Conservation (phyloP, 2,329 filamentous ascomycete species). For the Colletotrichum simmondsii region DNA sequence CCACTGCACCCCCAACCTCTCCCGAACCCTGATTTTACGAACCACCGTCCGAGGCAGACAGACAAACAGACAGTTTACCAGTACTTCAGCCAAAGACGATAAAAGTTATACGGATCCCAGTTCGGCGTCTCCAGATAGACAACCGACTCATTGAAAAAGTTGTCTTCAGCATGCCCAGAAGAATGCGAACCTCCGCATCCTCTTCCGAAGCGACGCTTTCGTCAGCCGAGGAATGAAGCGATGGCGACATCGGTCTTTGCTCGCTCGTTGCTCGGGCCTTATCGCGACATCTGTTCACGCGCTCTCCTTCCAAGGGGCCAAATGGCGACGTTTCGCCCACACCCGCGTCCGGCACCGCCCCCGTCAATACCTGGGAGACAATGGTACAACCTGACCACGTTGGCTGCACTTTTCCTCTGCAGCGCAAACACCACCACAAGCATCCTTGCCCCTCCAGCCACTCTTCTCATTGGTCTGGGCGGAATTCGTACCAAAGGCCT, state of each 20-base stretch:
- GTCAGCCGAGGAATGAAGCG: slow-evolving; percentile 5
- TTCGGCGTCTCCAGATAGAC: background rate
- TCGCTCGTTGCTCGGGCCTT: background rate
- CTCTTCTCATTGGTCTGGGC: slow-evolving; percentile 20
- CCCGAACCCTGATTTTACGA: slow-evolving; percentile 17
- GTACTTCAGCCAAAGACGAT: background rate
- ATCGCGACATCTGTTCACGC: slow-evolving; percentile 11
- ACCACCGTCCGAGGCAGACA: slow-evolving; percentile 4
- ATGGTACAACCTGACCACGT: background rate
- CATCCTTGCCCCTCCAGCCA: slow-evolving; percentile 14
- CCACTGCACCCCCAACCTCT: slow-evolving; percentile 1
- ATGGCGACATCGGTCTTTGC: slow-evolving; percentile 17
- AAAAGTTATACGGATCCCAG: background rate
- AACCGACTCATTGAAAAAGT: background rate
- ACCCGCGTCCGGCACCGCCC: background rate
- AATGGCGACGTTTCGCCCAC: background rate
- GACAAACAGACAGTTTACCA: background rate
- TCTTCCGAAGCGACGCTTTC: slow-evolving; percentile 8
- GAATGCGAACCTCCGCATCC: background rate
- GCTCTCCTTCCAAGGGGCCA: background rate
- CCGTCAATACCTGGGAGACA: background rate
- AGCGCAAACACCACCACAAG: background rate
- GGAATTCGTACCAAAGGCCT: background rate
- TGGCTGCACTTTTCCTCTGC: slow-evolving; percentile 15
- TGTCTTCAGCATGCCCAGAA: too few relatives aligned